Base-by-base conservation (phyloP, 352 stramenopile genomes). In the Aphanomyces euteiches region DNA sequence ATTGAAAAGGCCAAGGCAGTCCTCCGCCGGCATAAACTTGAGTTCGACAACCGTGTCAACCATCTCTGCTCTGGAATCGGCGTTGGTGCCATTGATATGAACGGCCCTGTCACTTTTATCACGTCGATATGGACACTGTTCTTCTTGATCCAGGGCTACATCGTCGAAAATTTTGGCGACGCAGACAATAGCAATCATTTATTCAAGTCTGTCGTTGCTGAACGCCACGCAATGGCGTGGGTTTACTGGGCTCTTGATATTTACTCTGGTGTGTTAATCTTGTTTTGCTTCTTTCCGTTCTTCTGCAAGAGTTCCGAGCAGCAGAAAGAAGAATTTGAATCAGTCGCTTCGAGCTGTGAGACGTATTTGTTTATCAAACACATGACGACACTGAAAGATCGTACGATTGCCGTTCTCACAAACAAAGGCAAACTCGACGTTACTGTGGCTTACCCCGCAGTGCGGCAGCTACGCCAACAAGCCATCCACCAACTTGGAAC, bases 111-210 rank as follows among this genome's bases (percentile, higher is more conserved):
- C 15, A 19, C 7, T 17, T 58, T 36, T 36, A 58, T 58, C 50
- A 58, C 50, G 50, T 58, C 50, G 50, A 17, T 58, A 7, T 58
- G 50, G 50, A 58, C 50, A 36, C 50, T 58, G 8, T 36, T 58
- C 15, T 58, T 58, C 17, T 28, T 58, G 7, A 21, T 19, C 17
- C 50, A 58, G 36, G 50, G 50, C 15, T 58, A 58, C 50, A 58
- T 19, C 7, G 50, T 58, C 2, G 50, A 58, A n/a, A 12, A 0
- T n/a, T 50, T 3, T n/a, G 17, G 43, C 43, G 17, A 50, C 0
- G 43, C 10, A 12, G 43, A n/a, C 43, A n/a, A 50, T n/a, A 50
- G 17, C 10, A 50, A 50, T 12, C 10, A n/a, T n/a, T 12, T n/a
- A 50, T n/a, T 28, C 28, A 28, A 28, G 1, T 28, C 2, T 28